These are phyloP conservation scores for Kodamaea ohmeri DNA, from an alignment of 1,139 yeast genomes.

Conservation along the genomic window DNA sequence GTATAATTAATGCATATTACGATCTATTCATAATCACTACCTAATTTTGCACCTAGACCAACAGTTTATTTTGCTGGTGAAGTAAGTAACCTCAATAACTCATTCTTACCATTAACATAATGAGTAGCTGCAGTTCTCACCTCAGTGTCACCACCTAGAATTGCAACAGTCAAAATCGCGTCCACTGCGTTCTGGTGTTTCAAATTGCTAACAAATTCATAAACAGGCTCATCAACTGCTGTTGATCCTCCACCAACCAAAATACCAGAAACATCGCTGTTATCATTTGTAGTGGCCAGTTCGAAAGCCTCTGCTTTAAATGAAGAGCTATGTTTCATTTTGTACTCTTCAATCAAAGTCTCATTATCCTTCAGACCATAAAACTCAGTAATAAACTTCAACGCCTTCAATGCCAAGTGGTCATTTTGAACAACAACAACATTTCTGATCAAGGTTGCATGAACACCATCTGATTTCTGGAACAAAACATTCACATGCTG, in stretches of 20 bases:
- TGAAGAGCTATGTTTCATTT: slow-evolving; percentile 18
- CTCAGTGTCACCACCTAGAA: slow-evolving; percentile 33
- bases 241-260: slow-evolving; percentile 70
- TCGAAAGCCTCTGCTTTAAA: neutral
- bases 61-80: neutral
- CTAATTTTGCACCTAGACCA: neutral
- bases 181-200: slow-evolving; percentile 33
- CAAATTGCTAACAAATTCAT: slow-evolving; percentile 55
- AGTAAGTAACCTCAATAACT: slow-evolving; percentile 55
- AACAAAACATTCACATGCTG: slow-evolving; percentile 81
- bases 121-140: slow-evolving; percentile 63
- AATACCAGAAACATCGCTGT: slow-evolving; percentile 33
- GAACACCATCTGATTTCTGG: slow-evolving; percentile 52
- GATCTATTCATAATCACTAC: neutral
- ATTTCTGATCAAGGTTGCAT: slow-evolving; percentile 71
- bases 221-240: slow-evolving; percentile 67
- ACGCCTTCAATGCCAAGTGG: slow-evolving; percentile 51
- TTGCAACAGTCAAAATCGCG: slow-evolving; percentile 61
- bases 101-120: slow-evolving; percentile 75
- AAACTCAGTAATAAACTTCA: slow-evolving; percentile 44
- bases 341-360: slow-evolving; percentile 24
- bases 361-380: slow-evolving; percentile 24
- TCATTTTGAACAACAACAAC: slow-evolving; percentile 66
- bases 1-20: slow-evolving; percentile 6
- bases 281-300: neutral